Conservation (phyloP, 1,139 yeast genomes). For the Meyerozyma smithsonii region DNA sequence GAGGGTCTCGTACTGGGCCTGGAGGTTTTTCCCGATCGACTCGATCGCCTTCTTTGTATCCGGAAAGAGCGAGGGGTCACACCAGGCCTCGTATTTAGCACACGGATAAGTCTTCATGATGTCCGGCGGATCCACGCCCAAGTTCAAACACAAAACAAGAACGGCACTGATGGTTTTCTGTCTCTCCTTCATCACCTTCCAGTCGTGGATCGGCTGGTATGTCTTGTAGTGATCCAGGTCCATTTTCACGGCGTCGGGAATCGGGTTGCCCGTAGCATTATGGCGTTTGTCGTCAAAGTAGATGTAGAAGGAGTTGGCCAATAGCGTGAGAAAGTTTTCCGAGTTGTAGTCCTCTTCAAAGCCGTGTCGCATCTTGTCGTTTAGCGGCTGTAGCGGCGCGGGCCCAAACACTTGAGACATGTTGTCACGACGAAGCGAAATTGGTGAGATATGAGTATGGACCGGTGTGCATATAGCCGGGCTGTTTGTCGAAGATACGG, state of each 20-base stretch:
- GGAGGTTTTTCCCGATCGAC: constrained; percentile 82
- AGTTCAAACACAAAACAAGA: constrained; percentile 77
- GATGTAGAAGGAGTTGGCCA: constrained; percentile 71
- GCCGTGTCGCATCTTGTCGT: constrained; percentile 70
- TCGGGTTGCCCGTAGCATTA: constrained; percentile 83
- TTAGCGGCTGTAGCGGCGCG: constrained; percentile 38
- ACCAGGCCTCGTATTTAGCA: constrained; percentile 90
- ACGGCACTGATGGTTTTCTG: constrained; percentile 96
- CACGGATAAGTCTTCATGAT: constrained; percentile 91
- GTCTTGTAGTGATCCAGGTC: constrained; percentile 40
- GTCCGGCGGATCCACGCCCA: constrained; percentile 98
- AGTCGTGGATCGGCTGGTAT: constrained; percentile 74
- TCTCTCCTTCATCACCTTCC: constrained; percentile 88
- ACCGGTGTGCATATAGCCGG: too few species aligned
- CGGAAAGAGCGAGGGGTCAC: constrained; percentile 78
- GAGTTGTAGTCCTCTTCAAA: constrained; percentile 63
- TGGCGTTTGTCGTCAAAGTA: constrained; percentile 89
- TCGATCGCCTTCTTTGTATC: constrained; percentile 92
- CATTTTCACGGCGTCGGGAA: constrained; percentile 49
- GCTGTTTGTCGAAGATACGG: too few species aligned
- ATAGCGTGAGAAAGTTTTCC: constrained; percentile 60
- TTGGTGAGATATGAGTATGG: too few species aligned
- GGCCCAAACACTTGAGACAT: constrained; percentile 18
- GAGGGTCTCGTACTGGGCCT: constrained; percentile 83
- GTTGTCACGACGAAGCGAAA: too few species aligned